phyloP scores from a whole-genome alignment of 2,329 filamentous ascomycete species.

The Aspergillus tamarii region DNA sequence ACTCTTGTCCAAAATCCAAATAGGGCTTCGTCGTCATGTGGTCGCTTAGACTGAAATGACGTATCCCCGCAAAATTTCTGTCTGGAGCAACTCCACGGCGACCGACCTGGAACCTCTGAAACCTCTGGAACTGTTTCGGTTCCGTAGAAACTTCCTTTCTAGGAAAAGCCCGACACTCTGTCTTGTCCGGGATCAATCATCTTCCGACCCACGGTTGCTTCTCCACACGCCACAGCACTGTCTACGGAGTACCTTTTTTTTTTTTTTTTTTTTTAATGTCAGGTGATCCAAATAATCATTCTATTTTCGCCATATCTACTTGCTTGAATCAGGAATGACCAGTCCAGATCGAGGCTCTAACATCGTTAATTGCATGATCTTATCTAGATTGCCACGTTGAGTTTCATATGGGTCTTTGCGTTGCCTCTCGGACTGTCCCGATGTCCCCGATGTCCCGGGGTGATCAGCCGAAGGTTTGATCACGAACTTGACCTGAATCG shows the following conservation, averaged over 20 bases:
- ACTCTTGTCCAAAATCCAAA: background rate
- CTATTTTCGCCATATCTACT: background rate
- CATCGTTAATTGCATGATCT: background rate
- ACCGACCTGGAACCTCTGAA: background rate
- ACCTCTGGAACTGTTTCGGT: background rate
- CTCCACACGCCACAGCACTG: background rate
- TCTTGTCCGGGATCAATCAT: background rate
- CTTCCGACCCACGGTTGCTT: background rate
- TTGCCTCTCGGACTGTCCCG: background rate
- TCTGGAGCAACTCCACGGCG: background rate
- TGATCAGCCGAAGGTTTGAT: background rate
- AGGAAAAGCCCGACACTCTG: background rate
- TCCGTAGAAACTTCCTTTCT: slow-evolving; percentile 1
- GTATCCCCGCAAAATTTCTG: background rate
- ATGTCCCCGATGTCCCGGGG: background rate
- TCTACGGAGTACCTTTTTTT: background rate
- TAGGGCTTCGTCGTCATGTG: background rate
- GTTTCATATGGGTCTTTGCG: background rate
- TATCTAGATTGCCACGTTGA: background rate
- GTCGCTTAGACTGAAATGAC: background rate
- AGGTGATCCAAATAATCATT: background rate
- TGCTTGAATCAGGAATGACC: background rate
- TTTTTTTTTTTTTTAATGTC: background rate
- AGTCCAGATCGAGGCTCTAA: background rate
- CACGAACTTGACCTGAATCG: too few relatives aligned